Percentiles rank a stretch among this genome's conserved stretches.
Conservation (phyloP, 371 early-diverging fungal genomes). For the Mucor mucedo region DNA sequence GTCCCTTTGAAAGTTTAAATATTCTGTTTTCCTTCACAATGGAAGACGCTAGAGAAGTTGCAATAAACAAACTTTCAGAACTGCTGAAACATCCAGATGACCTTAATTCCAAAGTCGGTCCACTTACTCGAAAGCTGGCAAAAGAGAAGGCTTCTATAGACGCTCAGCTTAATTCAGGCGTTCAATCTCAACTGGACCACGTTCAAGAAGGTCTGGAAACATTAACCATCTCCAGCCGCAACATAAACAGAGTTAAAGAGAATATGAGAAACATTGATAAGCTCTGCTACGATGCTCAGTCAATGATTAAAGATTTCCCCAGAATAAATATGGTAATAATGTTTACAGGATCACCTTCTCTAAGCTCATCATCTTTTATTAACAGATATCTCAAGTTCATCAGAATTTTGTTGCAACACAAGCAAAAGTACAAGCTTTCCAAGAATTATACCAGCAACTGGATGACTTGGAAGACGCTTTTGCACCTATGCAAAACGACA, state of each 20-base stretch:
- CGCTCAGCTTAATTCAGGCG: conserved; percentile 93
- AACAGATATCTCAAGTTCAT: conserved; percentile 85
- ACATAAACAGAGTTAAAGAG: conserved; percentile 69
- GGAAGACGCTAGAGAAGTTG: conserved; percentile 60
- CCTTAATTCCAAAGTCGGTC: conserved; percentile 81
- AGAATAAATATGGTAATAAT: conserved; percentile 80
- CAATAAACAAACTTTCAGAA: conserved; percentile 59
- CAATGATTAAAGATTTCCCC: conserved; percentile 85
- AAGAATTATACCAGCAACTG: conserved; percentile 82
- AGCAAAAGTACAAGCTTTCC: conserved; percentile 82
- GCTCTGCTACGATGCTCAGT: conserved; percentile 83
- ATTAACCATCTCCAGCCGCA: conserved; percentile 66
- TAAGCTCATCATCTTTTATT: neutral
- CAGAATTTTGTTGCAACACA: conserved; percentile 92
- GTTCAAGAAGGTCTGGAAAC: conserved; percentile 87
- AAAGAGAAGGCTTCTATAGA: conserved; percentile 93
- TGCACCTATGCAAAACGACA: conserved; percentile 68
- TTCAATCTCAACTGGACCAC: conserved; percentile 91
- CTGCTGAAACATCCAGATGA: conserved; percentile 93
- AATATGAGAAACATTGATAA: conserved; percentile 83
- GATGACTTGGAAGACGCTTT: conserved; percentile 74
- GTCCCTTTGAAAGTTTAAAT: no score
- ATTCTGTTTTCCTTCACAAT: conserved; percentile 16
- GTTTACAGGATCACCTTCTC: neutral
- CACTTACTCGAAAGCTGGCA: conserved; percentile 78